Evolutionary conservation across 352 stramenopile species (phyloP).

Genomic region (Phytophthora sp.): DNA sequence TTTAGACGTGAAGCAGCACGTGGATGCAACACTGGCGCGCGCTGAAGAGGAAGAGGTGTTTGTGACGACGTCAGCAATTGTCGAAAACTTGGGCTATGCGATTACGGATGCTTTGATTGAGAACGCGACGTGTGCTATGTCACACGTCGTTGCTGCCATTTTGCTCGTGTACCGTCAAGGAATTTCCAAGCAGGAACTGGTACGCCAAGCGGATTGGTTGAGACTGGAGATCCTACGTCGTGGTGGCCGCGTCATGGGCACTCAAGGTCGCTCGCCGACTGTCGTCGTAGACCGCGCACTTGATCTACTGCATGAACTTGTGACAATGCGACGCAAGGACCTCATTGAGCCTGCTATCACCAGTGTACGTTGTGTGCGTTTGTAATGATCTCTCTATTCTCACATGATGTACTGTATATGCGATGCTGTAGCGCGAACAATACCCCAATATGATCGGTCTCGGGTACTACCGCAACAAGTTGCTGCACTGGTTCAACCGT

Average conservation of each 20-base stretch:
- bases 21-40: constrained; percentile 32
- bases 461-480: constrained; percentile 89
- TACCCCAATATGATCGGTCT: constrained; percentile 89
- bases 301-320: constrained; percentile 69
- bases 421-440: constrained; percentile 62
- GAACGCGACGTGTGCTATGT: constrained; percentile 73
- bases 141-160: constrained; percentile 75
- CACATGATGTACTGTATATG: background rate
- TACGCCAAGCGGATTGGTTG: constrained; percentile 79
- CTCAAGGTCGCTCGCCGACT: constrained; percentile 69
- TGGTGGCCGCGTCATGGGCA: constrained; percentile 73
- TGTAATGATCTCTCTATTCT: too few species aligned
- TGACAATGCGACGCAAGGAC: constrained; percentile 75
- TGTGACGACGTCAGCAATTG: constrained; percentile 45
- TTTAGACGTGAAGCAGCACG: constrained; percentile 70
- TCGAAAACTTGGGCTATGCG: constrained; percentile 72
- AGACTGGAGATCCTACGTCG: constrained; percentile 71
- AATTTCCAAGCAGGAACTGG: constrained; percentile 72
- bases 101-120: constrained; percentile 78
- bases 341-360: constrained; percentile 82
- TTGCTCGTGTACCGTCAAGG: constrained; percentile 82
- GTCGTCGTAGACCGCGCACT: constrained; percentile 73
- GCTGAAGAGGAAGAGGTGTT: constrained; percentile 42
- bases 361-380: constrained; percentile 58
- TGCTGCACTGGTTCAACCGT: constrained; percentile 86